phyloP scores from a whole-genome alignment of 2,329 filamentous ascomycete species.

The Colletotrichum ledebouriae region DNA sequence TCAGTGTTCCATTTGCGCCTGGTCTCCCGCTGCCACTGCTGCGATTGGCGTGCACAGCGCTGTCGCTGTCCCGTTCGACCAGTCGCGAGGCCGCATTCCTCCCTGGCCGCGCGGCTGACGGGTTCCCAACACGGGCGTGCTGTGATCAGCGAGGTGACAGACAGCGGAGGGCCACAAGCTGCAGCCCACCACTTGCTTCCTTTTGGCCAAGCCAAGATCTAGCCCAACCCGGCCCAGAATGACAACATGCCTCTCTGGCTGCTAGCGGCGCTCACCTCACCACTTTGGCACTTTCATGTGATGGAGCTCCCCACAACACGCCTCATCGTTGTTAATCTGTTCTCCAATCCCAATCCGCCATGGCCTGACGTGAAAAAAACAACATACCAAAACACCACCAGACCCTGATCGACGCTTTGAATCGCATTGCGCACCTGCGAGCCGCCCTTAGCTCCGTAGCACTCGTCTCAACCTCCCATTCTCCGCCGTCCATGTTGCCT shows the following conservation, averaged over 20 bases:
- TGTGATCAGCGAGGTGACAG: slow-evolving; percentile 1
- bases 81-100: slow-evolving; percentile 37
- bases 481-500: slow-evolving; percentile 23
- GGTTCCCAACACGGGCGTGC: slow-evolving; percentile 24
- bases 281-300: slow-evolving; percentile 41
- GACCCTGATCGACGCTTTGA: slow-evolving; percentile 2
- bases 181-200: no score
- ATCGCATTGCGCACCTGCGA: slow-evolving; percentile 12
- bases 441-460: not conserved
- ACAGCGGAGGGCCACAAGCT: no score
- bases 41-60: slow-evolving; percentile 16
- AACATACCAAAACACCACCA: slow-evolving; percentile 13
- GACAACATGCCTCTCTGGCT: slow-evolving; percentile 14
- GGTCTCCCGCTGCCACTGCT: slow-evolving; percentile 12
- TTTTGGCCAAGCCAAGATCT: not conserved
- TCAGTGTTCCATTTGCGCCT: no score
- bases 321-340: slow-evolving; percentile 22
- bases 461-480: slow-evolving; percentile 1
- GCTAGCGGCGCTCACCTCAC: slow-evolving; percentile 14
- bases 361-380: slow-evolving; percentile 37
- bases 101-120: slow-evolving; percentile 39
- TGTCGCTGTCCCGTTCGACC: slow-evolving; percentile 33
- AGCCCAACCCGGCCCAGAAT: slow-evolving; percentile 10
- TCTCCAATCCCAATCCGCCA: slow-evolving; percentile 11
- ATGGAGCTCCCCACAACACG: slow-evolving; percentile 40